Evolutionary conservation across 306 rosid genomes (phyloP), one percentile per base, ranked within the genome.

Genomic region (Vigna hirtella): DNA sequence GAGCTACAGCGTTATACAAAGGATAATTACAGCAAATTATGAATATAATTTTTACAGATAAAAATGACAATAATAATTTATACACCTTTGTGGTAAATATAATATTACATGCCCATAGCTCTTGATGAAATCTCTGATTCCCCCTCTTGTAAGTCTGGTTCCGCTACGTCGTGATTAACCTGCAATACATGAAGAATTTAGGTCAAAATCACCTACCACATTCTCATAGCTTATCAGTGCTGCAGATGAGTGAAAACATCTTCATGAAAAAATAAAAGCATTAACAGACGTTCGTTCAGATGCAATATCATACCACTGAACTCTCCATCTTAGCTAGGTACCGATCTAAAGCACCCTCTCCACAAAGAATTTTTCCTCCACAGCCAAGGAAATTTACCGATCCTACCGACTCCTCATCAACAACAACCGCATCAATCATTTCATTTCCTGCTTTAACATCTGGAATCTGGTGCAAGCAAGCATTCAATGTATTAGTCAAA

Each of bases 311-410:
- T 90, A 90, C 97, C 91, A 9, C 73, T 43, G 89, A 79, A 52
- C 87, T 79, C 74, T 82, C 85, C 81, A 70, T 83, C 86, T 82
- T 85, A 17, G 74, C 81, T 15, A 93, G 80, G 86, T 83, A 93
- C 36, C 66, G 83, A 11, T 90, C 96, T 80, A 93, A 57, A n/a
- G 96, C 92, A 12, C 88, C 87, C 48, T 85, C 86, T 12, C 97
- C 94, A n/a, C 20, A 82, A 56, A 90, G 88, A 80, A 90, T 80
- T 86, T 90, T 93, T 62, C 96, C 97, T 47, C 97, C 96, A 65
- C 85, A 83, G 7, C 94, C 96, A 3, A 67, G 80, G 70, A 82
- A 56, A 82, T 78, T 79, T 42, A 63, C 77, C 20, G 89, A 66
- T 77, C 92, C 96, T 51, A 90, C 86, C 0, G 96, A 93, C 68